These are phyloP conservation scores for Microglena sp. DNA, from an alignment of 139 green algal genomes.

Conservation along the genomic window DNA sequence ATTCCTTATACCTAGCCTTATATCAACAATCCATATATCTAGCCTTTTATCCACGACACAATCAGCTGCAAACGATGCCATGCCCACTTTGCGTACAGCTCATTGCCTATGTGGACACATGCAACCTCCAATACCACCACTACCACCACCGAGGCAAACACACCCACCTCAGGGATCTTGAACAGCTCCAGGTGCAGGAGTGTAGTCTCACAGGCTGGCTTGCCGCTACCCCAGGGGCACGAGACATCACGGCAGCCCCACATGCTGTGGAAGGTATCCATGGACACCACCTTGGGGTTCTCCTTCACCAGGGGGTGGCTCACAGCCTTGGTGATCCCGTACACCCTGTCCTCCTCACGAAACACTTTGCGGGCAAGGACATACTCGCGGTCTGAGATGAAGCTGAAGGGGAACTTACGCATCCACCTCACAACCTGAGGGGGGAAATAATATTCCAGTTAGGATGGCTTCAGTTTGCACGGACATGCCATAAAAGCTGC, in stretches of 20 bases:
- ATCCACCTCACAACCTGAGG: slow-evolving; percentile 82
- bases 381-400: slow-evolving; percentile 80
- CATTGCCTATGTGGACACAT: too few relatives aligned
- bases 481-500: too few relatives aligned
- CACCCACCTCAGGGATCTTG: slow-evolving; percentile 77
- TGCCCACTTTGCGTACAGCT: too few relatives aligned
- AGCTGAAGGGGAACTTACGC: slow-evolving; percentile 80
- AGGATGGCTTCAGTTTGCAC: too few relatives aligned
- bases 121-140: too few relatives aligned
- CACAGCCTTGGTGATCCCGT: slow-evolving; percentile 60
- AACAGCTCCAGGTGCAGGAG: slow-evolving; percentile 87
- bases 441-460: too few relatives aligned
- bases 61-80: too few relatives aligned
- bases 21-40: too few relatives aligned
- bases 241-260: slow-evolving; percentile 52
- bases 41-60: too few relatives aligned
- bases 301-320: slow-evolving; percentile 20
- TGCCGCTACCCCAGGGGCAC: slow-evolving; percentile 49
- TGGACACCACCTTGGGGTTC: slow-evolving; percentile 23
- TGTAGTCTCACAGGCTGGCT: slow-evolving; percentile 60
- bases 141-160: too few relatives aligned
- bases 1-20: too few relatives aligned
- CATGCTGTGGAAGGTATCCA: slow-evolving; percentile 53
- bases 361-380: slow-evolving; percentile 62
- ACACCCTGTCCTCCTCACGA: slow-evolving; percentile 41